A percentile compares a stretch with the other conserved stretches of the same genome.
Evolutionary conservation across 805 yeast species (phyloP).

Genomic region (Zygoascus bituminiphila): DNA sequence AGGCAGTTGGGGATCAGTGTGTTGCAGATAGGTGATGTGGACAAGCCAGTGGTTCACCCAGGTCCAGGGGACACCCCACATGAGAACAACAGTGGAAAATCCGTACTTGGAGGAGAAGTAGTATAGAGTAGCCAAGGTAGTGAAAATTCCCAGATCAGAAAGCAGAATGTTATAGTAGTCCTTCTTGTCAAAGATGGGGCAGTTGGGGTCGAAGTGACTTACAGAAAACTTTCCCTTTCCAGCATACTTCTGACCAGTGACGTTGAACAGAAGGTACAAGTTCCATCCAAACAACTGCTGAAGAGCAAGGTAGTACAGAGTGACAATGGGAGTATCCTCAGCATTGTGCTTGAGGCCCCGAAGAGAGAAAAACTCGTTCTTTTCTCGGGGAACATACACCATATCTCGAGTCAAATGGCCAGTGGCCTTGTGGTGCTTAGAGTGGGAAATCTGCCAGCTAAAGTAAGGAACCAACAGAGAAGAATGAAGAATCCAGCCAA

Average conservation of each 20-base stretch:
- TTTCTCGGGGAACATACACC: slow-evolving; percentile 73
- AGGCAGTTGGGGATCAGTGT: slow-evolving; percentile 70
- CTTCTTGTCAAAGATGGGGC: slow-evolving; percentile 66
- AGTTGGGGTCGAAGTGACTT: slow-evolving; percentile 64
- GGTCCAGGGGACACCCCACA: slow-evolving; percentile 70
- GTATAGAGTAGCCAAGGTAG: slow-evolving; percentile 46
- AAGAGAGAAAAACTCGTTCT: slow-evolving; percentile 41
- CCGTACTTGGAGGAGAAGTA: slow-evolving; percentile 58
- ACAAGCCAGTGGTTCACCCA: slow-evolving; percentile 89
- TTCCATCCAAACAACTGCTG: slow-evolving; percentile 81
- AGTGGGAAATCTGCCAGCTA: slow-evolving; percentile 78
- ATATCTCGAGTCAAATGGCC: slow-evolving; percentile 76
- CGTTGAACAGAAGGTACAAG: slow-evolving; percentile 56
- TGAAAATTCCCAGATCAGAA: slow-evolving; percentile 62
- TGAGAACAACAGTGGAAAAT: slow-evolving; percentile 49
- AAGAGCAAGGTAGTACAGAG: slow-evolving; percentile 44
- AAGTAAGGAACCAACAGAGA: slow-evolving; percentile 75
- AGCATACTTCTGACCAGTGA: slow-evolving; percentile 63
- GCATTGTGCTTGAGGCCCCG: slow-evolving; percentile 43
- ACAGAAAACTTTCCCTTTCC: slow-evolving; percentile 40
- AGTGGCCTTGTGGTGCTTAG: slow-evolving; percentile 86
- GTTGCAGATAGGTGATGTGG: slow-evolving; percentile 77
- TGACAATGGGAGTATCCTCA: slow-evolving; percentile 67
- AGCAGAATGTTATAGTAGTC: slow-evolving; percentile 66
- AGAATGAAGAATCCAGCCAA: slow-evolving; percentile 80